Evolutionary conservation across 345 rosid species (phyloP).

Genomic region (Eucalyptus erythrocorys): DNA sequence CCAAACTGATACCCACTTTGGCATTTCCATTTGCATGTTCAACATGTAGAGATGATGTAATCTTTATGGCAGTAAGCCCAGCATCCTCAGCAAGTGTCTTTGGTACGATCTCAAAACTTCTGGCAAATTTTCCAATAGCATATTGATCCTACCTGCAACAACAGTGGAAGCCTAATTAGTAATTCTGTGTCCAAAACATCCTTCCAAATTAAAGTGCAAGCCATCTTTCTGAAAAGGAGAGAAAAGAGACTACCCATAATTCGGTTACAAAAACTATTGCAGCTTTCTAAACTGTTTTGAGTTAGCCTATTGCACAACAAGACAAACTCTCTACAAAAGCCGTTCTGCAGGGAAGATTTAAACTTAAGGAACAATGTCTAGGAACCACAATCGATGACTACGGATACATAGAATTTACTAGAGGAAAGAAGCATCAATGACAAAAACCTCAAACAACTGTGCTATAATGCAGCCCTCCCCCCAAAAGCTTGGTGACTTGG

Average conservation of each 20-base stretch:
- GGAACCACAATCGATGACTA: background rate
- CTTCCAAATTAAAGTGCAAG: background rate
- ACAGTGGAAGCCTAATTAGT: background rate
- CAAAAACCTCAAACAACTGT: constrained; percentile 73
- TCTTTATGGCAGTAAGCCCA: constrained; percentile 87
- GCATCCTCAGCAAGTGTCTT: constrained; percentile 85
- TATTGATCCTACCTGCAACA: constrained; percentile 80
- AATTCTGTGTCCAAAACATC: background rate
- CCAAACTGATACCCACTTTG: constrained; percentile 80
- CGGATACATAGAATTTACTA: background rate
- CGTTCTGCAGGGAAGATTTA: background rate
- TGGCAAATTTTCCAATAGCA: constrained; percentile 88
- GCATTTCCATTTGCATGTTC: constrained; percentile 78
- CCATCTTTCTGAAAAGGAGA: background rate
- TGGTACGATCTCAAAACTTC: constrained; percentile 90
- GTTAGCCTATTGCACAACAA: background rate
- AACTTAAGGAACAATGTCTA: background rate
- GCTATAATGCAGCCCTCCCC: constrained; percentile 81
- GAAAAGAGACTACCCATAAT: background rate
- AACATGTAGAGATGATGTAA: constrained; percentile 75
- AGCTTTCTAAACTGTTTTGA: background rate
- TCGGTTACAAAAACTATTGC: background rate
- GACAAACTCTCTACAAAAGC: background rate
- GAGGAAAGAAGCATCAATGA: constrained; percentile 28
- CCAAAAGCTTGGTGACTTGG: constrained; percentile 81